Percentiles rank a stretch among this genome's conserved stretches.
Conservation (phyloP, 2,329 filamentous ascomycete genomes). For the Colletotrichum camelliae region DNA sequence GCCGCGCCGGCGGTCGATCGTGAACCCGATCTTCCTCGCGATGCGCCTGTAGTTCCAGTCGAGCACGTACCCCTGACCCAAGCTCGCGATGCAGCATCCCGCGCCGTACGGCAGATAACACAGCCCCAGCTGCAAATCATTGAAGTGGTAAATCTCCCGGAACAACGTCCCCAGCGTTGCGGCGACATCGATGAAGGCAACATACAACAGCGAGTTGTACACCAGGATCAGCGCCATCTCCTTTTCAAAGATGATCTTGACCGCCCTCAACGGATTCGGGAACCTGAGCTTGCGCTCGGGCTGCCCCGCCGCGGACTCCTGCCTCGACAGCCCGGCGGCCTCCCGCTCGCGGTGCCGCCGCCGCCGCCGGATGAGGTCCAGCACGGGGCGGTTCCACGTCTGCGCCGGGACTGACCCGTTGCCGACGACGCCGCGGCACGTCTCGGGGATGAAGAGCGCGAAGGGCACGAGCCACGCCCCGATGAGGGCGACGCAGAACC, state of each 20-base stretch:
- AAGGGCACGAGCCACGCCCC: constrained; percentile 58
- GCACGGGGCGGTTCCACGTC: constrained; percentile 61
- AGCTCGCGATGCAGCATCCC: constrained; percentile 52
- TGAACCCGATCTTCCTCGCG: constrained; percentile 65
- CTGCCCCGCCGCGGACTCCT: constrained; percentile 37
- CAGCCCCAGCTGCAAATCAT: constrained; percentile 56
- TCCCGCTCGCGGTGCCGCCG: constrained; percentile 22
- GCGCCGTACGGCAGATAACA: constrained; percentile 61
- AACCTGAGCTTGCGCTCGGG: constrained; percentile 50
- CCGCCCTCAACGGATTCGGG: constrained; percentile 62
- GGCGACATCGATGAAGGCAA: constrained; percentile 60
- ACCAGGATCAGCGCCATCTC: constrained; percentile 60
- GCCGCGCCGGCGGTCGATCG: constrained; percentile 63
- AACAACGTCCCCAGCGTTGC: constrained; percentile 60
- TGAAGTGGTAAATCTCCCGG: constrained; percentile 54
- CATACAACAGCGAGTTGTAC: constrained; percentile 59
- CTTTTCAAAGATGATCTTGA: constrained; percentile 60
- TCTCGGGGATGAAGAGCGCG: constrained; percentile 63
- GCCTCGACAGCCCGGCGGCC: constrained; percentile 2
- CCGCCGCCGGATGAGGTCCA: constrained; percentile 52
- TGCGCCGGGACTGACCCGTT: constrained; percentile 66
- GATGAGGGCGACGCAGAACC: constrained; percentile 67
- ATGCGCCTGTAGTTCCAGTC: constrained; percentile 76
- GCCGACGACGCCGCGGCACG: constrained; percentile 63
- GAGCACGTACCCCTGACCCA: constrained; percentile 62